Percentiles rank a stretch among this genome's conserved stretches.
Conservation (phyloP, 2,329 filamentous ascomycete species). For the Penicillium sclerotiorum region DNA sequence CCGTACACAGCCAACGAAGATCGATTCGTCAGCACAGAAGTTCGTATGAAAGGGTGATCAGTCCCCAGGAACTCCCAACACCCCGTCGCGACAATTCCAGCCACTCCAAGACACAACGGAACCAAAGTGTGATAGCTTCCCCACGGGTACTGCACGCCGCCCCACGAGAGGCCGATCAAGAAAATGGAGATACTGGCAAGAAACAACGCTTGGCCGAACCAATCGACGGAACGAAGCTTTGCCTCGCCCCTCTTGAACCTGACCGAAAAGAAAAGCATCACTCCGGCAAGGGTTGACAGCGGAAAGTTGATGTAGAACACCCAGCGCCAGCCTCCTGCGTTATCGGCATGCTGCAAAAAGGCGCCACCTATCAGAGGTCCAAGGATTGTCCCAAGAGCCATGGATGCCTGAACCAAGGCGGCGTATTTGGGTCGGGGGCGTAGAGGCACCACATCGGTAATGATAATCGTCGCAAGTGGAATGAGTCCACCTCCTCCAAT, state of each 20-base stretch:
- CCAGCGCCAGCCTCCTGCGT: slow-evolving; percentile 11
- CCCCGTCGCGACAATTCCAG: slow-evolving; percentile 31
- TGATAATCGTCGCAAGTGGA: background rate
- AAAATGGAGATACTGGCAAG: slow-evolving; percentile 38
- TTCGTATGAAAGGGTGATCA: slow-evolving; percentile 5
- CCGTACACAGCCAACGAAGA: slow-evolving; percentile 8
- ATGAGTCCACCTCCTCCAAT: slow-evolving; percentile 1
- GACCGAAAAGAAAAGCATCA: background rate
- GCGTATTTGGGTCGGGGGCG: background rate
- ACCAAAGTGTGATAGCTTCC: slow-evolving; percentile 36
- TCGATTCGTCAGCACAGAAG: slow-evolving; percentile 1
- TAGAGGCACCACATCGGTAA: background rate
- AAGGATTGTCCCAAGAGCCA: slow-evolving; percentile 6
- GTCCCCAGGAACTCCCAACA: slow-evolving; percentile 30
- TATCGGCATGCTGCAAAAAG: slow-evolving; percentile 3
- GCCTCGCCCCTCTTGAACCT: slow-evolving; percentile 4
- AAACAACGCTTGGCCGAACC: slow-evolving; percentile 43
- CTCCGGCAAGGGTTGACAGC: background rate
- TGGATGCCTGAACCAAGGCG: background rate
- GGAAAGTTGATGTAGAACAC: slow-evolving; percentile 13
- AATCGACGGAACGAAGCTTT: slow-evolving; percentile 35
- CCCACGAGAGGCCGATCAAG: slow-evolving; percentile 44
- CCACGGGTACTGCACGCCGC: slow-evolving; percentile 43
- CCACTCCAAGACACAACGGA: slow-evolving; percentile 37
- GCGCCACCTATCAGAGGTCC: slow-evolving; percentile 10